A percentile compares a stretch with the other conserved stretches of the same genome.
These are phyloP conservation scores for Linum trigynum DNA, from an alignment of 345 rosid species.

Conservation along the genomic window DNA sequence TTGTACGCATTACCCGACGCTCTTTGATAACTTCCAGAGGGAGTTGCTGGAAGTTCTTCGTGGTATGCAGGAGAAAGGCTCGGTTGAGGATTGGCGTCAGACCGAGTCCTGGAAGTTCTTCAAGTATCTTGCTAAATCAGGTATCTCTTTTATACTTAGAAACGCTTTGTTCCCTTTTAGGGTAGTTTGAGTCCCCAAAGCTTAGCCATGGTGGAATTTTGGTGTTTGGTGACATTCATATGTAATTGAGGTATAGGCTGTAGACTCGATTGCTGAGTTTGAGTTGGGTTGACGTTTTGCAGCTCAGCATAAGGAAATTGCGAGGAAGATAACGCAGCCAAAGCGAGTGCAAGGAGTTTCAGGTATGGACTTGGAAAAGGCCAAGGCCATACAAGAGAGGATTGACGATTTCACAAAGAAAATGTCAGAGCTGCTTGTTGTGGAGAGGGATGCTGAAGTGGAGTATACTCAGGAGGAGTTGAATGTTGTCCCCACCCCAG, in stretches of 20 bases:
- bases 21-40: conserved; percentile 91
- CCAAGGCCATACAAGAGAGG: conserved; percentile 59
- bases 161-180: background rate
- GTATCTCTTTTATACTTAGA: conserved; percentile 23
- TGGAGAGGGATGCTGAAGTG: conserved; percentile 87
- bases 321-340: conserved; percentile 52
- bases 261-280: conserved; percentile 9
- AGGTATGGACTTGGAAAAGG: conserved; percentile 75
- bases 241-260: background rate
- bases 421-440: conserved; percentile 79
- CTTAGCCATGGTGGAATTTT: background rate
- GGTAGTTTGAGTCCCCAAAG: background rate
- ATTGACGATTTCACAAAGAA: conserved; percentile 54
- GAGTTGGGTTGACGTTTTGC: conserved; percentile 34
- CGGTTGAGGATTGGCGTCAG: conserved; percentile 54
- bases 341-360: conserved; percentile 68
- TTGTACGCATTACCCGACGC: conserved; percentile 77
- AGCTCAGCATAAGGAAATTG: conserved; percentile 84
- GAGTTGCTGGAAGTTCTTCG: conserved; percentile 77
- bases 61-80: conserved; percentile 38
- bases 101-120: conserved; percentile 81
- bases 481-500: conserved; percentile 78
- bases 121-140: conserved; percentile 86
- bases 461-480: conserved; percentile 94
- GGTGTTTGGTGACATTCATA: conserved; percentile 1